Evolutionary conservation across 371 early-diverging fungal genomes (phyloP).

Genomic region (Umbelopsis sp.): DNA sequence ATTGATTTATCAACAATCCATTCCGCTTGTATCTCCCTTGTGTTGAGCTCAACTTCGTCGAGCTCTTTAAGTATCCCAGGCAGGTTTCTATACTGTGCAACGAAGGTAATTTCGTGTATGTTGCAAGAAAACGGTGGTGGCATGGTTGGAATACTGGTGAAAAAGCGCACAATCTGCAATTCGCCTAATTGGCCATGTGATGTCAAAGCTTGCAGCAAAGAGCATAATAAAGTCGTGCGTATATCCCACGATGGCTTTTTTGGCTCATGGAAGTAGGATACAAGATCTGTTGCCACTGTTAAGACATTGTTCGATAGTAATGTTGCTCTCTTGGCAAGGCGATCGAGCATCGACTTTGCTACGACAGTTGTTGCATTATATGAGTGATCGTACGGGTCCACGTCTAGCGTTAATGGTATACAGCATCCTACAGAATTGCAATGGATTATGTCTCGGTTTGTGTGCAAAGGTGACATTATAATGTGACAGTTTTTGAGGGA

Average conservation of each 20-base stretch:
- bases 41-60: constrained; percentile 32
- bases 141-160: constrained; percentile 32
- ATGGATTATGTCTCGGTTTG: neutral
- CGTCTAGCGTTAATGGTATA: constrained; percentile 1
- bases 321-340: constrained; percentile 9
- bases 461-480: neutral
- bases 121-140: constrained; percentile 31
- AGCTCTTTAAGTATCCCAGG: constrained; percentile 32
- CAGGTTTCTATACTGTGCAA: constrained; percentile 25
- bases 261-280: constrained; percentile 23
- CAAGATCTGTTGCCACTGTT: constrained; percentile 15
- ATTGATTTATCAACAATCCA: constrained; percentile 40
- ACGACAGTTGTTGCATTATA: constrained; percentile 11
- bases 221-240: constrained; percentile 38
- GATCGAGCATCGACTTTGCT: constrained; percentile 9
- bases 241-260: constrained; percentile 47
- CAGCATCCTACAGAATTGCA: constrained; percentile 12
- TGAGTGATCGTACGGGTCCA: neutral
- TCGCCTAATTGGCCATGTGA: constrained; percentile 36
- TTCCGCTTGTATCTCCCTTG: constrained; percentile 31
- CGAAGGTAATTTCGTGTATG: constrained; percentile 31
- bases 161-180: constrained; percentile 40
- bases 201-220: constrained; percentile 38
- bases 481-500: neutral
- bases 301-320: constrained; percentile 9